These are phyloP conservation scores for Nematodospora valgi DNA, from an alignment of 805 yeast genomes.

Conservation along the genomic window DNA sequence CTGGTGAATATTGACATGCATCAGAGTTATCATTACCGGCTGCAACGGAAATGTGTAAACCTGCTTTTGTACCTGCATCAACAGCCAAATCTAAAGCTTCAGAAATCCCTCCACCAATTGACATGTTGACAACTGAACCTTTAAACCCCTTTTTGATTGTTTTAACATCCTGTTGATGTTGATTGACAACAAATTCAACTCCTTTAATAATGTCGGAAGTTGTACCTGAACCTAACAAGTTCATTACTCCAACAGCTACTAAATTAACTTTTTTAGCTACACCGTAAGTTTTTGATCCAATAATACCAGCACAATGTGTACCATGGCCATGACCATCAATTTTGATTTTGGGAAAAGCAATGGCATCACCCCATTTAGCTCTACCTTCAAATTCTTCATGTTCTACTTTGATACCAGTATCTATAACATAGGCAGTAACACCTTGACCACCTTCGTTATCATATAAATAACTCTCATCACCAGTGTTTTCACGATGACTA, in stretches of 20 bases:
- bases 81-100: slow-evolving; percentile 56
- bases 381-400: slow-evolving; percentile 67
- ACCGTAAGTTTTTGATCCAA: slow-evolving; percentile 78
- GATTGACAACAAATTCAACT: slow-evolving; percentile 35
- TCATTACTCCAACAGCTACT: slow-evolving; percentile 42
- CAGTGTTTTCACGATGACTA: slow-evolving; percentile 27
- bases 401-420: slow-evolving; percentile 69
- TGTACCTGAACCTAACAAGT: slow-evolving; percentile 35
- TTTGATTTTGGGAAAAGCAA: slow-evolving; percentile 33
- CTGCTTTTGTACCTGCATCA: slow-evolving; percentile 54
- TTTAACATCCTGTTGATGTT: slow-evolving; percentile 28
- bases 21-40: slow-evolving; percentile 63
- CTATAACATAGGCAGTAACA: slow-evolving; percentile 74
- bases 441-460: slow-evolving; percentile 41
- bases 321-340: slow-evolving; percentile 82
- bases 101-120: slow-evolving; percentile 57
- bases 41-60: slow-evolving; percentile 59
- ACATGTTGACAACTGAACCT: slow-evolving; percentile 63
- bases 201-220: slow-evolving; percentile 43
- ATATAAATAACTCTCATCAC: slow-evolving; percentile 27
- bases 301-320: slow-evolving; percentile 88
- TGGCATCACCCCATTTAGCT: slow-evolving; percentile 49
- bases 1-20: slow-evolving; percentile 60
- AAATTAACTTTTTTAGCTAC: slow-evolving; percentile 61
- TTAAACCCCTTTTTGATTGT: slow-evolving; percentile 41